Base-by-base conservation (phyloP, 805 yeast genomes). In the Wickerhamomyces bovis region DNA sequence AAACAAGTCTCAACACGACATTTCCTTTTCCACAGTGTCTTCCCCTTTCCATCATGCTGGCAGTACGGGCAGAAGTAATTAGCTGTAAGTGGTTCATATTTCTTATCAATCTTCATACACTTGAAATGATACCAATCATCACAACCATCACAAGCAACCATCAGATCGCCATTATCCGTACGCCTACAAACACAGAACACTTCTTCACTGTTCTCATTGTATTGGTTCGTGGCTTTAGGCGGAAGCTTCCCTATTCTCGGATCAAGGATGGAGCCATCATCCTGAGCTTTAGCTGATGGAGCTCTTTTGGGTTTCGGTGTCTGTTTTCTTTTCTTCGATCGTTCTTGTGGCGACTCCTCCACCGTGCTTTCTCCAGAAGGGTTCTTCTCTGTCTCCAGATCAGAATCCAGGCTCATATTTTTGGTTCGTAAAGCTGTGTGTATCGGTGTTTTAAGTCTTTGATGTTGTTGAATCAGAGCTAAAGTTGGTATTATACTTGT, bases 121-220 rank as follows among this genome's bases (percentile, higher is more conserved):
- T 67, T 69, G 64, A 89, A 87, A 65, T 90, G 97, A 60, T 75
- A 90, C 97, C 97, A 90, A 48, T 88, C 96, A 58, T 89, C 96
- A 65, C 97, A 90, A 6, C 88, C 90, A 61, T 89, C 97, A 62
- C 97, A 89, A 0, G 85, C 88, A n/a, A 90, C 85, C 97, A 90
- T 90, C 61, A 89, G 67, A 48, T 79, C 82, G 2, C 90, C 94
- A 49, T 75, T 72, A 57, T 90, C 97, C 0, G 89, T 84, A 50
- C 75, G 76, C 35, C 94, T 73, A 62, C 97, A 89, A 0, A 82
- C 66, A 61, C 97, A 89, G 57, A 73, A 89, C 7, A 85, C 67
- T 54, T 83, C 87, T 52, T 82, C 85, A 20, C 82, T 71, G 53
- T 75, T 69, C 20, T 70, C 54, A 48, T 76, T 67, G 54, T 62